phyloP scores from a whole-genome alignment of 257 asterid genomes.

The Agastache rugosa region DNA sequence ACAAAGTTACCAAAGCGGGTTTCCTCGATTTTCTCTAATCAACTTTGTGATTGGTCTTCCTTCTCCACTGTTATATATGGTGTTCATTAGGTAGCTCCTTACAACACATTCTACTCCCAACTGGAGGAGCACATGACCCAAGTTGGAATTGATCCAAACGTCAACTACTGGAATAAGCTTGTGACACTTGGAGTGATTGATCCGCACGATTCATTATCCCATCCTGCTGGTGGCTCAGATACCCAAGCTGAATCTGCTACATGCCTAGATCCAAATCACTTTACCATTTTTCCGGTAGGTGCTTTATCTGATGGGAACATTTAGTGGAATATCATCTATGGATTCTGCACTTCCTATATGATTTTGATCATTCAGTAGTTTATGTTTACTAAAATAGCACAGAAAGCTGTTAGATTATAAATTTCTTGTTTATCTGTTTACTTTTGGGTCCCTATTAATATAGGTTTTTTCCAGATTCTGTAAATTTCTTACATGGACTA shows the following conservation, averaged over 20 bases:
- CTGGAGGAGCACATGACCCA: constrained; percentile 86
- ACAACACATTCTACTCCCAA: constrained; percentile 76
- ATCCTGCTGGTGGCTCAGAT: constrained; percentile 92
- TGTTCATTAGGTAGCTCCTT: constrained; percentile 81
- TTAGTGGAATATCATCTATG: constrained; percentile 1
- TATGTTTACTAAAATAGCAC: background rate
- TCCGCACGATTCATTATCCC: constrained; percentile 94
- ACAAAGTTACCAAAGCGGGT: background rate
- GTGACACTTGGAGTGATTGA: constrained; percentile 85
- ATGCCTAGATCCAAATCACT: constrained; percentile 78
- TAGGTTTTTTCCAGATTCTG: constrained; percentile 38
- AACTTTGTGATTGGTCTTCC: constrained; percentile 23
- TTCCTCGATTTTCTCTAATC: constrained; percentile 18
- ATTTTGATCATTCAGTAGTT: constrained; percentile 24
- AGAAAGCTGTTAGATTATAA: constrained; percentile 6
- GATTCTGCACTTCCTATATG: constrained; percentile 12
- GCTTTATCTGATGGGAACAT: constrained; percentile 27
- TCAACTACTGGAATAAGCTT: constrained; percentile 86
- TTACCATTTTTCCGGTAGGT: constrained; percentile 71
- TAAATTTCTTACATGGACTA: constrained; percentile 30
- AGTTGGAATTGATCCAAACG: constrained; percentile 73
- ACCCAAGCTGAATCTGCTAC: constrained; percentile 84
- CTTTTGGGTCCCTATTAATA: constrained; percentile 42
- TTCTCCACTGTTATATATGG: constrained; percentile 24
- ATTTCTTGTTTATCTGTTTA: background rate